phyloP scores from a whole-genome alignment of 2,329 filamentous ascomycete genomes.

The Endoconidiophora polonica region DNA sequence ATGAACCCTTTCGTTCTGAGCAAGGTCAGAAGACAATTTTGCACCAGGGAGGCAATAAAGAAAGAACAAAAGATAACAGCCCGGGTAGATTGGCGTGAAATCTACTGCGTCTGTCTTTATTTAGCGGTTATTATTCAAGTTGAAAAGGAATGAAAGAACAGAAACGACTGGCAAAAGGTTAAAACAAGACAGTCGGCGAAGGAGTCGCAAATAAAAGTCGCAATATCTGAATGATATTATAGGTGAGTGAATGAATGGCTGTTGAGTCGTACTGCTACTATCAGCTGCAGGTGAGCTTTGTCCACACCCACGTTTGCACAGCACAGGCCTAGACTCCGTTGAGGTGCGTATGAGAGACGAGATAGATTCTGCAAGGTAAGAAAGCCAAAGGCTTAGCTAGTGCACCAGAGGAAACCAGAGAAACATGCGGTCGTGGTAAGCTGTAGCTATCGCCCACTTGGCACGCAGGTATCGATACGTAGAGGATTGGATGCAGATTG shows the following conservation, averaged over 20 bases:
- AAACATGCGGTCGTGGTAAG: too few species aligned
- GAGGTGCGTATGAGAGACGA: slow-evolving; percentile 4
- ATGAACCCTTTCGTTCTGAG: too few species aligned
- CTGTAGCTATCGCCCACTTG: too few species aligned
- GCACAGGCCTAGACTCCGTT: slow-evolving; percentile 1
- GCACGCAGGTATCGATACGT: too few species aligned
- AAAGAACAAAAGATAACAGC: not conserved
- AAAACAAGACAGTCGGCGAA: not conserved
- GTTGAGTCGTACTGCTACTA: too few species aligned
- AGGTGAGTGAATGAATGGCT: not conserved
- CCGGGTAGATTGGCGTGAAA: not conserved
- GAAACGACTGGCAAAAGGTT: not conserved
- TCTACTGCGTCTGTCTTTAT: too few species aligned
- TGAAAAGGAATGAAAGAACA: not conserved
- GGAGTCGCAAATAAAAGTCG: not conserved
- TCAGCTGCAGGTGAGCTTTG: slow-evolving; percentile 8
- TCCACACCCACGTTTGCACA: slow-evolving; percentile 5
- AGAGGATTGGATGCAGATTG: too few species aligned
- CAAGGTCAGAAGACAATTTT: too few species aligned
- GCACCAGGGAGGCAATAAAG: not conserved
- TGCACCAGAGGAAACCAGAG: not conserved
- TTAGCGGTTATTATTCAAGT: too few species aligned
- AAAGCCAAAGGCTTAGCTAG: not conserved
- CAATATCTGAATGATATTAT: not conserved
- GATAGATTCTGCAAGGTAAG: not conserved